Evolutionary conservation across 73 alveolate species (phyloP).

Genomic region (Uronychia setigera): DNA sequence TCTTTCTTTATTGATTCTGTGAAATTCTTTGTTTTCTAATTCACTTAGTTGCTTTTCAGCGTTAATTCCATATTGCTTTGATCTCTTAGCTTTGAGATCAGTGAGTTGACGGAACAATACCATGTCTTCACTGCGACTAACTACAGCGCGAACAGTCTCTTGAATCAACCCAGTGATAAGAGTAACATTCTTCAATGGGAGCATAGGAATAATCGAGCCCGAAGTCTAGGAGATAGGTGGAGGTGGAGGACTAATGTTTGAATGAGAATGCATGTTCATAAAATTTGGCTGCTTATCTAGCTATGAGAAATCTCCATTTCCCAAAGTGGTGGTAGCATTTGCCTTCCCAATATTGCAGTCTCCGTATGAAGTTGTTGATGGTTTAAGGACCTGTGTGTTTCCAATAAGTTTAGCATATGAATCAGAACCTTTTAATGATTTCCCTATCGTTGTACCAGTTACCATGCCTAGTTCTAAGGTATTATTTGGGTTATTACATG

Average conservation of each 20-base stretch:
- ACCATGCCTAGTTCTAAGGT: not conserved
- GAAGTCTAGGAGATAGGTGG: not conserved
- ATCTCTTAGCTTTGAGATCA: not conserved
- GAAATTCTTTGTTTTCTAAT: not conserved
- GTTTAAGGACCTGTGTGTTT: too few species aligned
- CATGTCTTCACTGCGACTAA: not conserved
- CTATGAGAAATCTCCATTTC: too few species aligned
- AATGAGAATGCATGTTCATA: not conserved
- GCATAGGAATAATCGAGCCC: not conserved
- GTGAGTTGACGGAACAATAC: not conserved
- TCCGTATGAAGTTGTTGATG: too few species aligned
- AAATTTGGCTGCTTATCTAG: too few species aligned
- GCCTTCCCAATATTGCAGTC: too few species aligned
- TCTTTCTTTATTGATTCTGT: not conserved
- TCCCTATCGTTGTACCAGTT: not conserved
- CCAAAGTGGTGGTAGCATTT: too few species aligned
- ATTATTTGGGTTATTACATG: not conserved
- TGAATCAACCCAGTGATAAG: not conserved
- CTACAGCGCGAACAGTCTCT: not conserved
- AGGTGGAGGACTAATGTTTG: not conserved
- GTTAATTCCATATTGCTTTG: not conserved
- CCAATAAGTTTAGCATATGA: too few species aligned
- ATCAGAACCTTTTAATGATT: not conserved
- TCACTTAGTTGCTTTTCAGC: not conserved
- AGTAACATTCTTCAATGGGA: not conserved